Evolutionary conservation across 2,329 filamentous ascomycete species (phyloP).

Genomic region (Aureobasidium sp.): DNA sequence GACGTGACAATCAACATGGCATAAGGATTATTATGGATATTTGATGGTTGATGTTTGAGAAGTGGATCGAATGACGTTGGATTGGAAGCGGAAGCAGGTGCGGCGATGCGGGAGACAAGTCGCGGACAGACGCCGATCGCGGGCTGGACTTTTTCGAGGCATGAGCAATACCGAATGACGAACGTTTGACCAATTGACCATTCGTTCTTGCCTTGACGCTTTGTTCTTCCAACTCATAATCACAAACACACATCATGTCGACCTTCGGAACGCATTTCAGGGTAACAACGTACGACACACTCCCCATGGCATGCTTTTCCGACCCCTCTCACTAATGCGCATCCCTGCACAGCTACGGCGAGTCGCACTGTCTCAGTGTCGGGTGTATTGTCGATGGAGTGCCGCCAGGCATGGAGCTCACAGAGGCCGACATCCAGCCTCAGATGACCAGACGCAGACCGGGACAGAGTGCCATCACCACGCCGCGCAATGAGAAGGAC

Average conservation of each 20-base stretch:
- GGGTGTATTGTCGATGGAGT: conserved; percentile 96
- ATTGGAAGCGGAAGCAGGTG: background rate
- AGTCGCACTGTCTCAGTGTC: conserved; percentile 93
- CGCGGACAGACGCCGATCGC: background rate
- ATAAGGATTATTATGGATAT: background rate
- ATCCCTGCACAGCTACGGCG: conserved; percentile 68
- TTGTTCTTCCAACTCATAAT: background rate
- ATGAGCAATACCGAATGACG: conserved; percentile 4
- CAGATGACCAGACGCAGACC: conserved; percentile 93
- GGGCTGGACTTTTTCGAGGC: conserved; percentile 19
- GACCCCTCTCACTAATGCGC: conserved; percentile 4
- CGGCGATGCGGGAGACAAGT: background rate
- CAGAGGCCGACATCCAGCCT: conserved; percentile 88
- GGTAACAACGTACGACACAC: conserved; percentile 76
- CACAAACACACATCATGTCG: conserved; percentile 68
- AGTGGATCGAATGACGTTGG: background rate
- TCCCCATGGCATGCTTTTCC: conserved; percentile 24
- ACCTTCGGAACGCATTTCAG: conserved; percentile 86
- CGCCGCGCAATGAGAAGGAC: conserved; percentile 94
- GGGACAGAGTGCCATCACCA: conserved; percentile 90
- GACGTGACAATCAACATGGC: background rate
- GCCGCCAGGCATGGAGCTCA: conserved; percentile 88
- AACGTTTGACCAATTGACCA: background rate
- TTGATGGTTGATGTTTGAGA: background rate
- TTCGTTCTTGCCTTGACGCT: background rate